Evolutionary conservation across 2,329 filamentous ascomycete species (phyloP).

Genomic region (Stagonosporopsis vannaccii): DNA sequence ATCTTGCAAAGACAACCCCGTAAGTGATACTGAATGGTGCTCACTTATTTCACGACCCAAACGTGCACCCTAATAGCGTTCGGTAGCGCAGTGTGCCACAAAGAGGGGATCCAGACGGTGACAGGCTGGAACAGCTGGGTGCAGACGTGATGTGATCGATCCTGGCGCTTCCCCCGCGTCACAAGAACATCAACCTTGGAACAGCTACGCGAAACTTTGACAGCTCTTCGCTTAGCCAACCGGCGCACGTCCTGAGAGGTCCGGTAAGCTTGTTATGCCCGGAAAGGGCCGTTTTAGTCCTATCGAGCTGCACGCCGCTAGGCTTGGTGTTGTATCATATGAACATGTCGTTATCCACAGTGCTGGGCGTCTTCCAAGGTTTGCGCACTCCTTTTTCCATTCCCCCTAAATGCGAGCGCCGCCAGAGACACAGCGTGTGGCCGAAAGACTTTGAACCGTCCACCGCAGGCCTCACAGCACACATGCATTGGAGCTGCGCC

Average conservation of each 20-base stretch:
- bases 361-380: conserved; percentile 1
- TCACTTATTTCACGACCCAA: neutral
- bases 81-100: neutral
- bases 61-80: neutral
- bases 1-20: neutral
- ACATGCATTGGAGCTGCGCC: conserved; percentile 1
- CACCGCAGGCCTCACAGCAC: neutral
- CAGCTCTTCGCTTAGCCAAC: conserved; percentile 20
- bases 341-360: conserved; percentile 21
- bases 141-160: conserved; percentile 9
- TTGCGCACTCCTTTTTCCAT: neutral
- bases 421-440: conserved; percentile 12
- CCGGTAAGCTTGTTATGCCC: conserved; percentile 7
- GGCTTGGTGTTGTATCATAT: conserved; percentile 27
- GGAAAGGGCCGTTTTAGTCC: conserved; percentile 22
- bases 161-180: conserved; percentile 27
- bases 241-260: conserved; percentile 20
- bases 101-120: neutral
- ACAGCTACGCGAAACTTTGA: conserved; percentile 24
- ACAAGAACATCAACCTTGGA: conserved; percentile 25
- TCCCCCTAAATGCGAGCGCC: conserved; percentile 2
- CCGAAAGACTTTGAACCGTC: neutral
- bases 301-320: conserved; percentile 22
- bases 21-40: neutral
- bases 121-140: neutral